Conservation (phyloP, 192 early-diverging fungal species). For the Dissophora ornata region DNA sequence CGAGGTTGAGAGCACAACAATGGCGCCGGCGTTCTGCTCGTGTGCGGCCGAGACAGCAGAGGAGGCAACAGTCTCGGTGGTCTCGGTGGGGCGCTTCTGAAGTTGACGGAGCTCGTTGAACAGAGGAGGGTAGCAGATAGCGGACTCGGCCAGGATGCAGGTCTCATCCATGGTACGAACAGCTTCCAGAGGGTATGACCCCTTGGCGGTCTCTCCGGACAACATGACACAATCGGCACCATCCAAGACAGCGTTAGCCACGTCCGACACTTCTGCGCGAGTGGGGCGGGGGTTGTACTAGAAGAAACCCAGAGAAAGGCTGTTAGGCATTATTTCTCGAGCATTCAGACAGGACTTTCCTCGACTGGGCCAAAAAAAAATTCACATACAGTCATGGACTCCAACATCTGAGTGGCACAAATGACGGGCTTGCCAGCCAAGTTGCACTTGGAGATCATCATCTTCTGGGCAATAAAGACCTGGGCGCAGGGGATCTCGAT, state of each 20-base stretch:
- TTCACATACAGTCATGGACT: constrained; percentile 83
- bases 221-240: constrained; percentile 99
- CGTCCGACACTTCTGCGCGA: constrained; percentile 97
- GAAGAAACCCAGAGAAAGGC: constrained; percentile 39
- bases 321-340: too few relatives aligned
- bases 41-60: constrained; percentile 87
- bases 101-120: constrained; percentile 89
- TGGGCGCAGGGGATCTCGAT: constrained; percentile 96
- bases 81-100: constrained; percentile 78
- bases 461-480: constrained; percentile 96
- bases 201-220: constrained; percentile 98
- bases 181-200: constrained; percentile 88
- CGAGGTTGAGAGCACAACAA: constrained; percentile 91
- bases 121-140: constrained; percentile 93
- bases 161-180: constrained; percentile 95
- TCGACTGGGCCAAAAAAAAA: too few relatives aligned
- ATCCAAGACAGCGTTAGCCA: constrained; percentile 97
- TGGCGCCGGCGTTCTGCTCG: constrained; percentile 86
- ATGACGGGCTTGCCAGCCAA: constrained; percentile 96
- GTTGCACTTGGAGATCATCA: constrained; percentile 99
- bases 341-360: too few relatives aligned
- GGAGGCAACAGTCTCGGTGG: constrained; percentile 93
- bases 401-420: constrained; percentile 98
- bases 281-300: constrained; percentile 96
- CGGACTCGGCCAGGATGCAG: constrained; percentile 91